Evolutionary conservation across 2,329 filamentous ascomycete species (phyloP), one percentile per base, ranked within the genome.

Genomic region (Phialophora tarda): DNA sequence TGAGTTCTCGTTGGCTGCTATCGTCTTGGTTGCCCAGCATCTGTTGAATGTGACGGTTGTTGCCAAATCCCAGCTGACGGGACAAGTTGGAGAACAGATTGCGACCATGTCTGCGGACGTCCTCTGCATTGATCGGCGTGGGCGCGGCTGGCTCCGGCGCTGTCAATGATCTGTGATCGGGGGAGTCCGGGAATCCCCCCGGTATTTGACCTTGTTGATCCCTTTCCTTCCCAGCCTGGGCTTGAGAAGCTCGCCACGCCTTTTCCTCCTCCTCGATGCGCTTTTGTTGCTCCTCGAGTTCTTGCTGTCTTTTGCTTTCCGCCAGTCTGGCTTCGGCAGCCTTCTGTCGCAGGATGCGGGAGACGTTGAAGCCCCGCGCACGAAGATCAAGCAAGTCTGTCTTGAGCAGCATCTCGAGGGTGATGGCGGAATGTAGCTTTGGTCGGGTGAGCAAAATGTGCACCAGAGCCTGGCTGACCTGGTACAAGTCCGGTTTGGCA

Each of bases 321-420:
- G 92, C 93, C 70, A 98, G 88, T 60, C 91, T 87, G 5, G 92
- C 91, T 77, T 98, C 93, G 2, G 91, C 91, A 23, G 91, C 92
- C 80, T 96, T 96, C 62, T 90, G 90, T 44, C 92, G 88, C 24
- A 99, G 83, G 69, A 99, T 98, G 58, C 95, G 90, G 74, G 97
- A 92, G 47, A 99, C 95, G 72, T 99, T 98, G 82, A 97, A 98
- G 1, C 95, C 95, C 70, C 95, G 92, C 67, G 89, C 88, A 73
- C 92, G 89, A 48, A 99, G 81, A 59, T 93, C 89, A 55, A 91
- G 86, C 26, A 99, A 83, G 72, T 94, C 92, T 8, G 95, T 88
- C 65, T 91, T 94, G 44, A 99, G 81, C 69, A 99, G 90, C 61
- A 92, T 93, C 78, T 98, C 95, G 63, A 99, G 88, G 62, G 95